phyloP scores from a whole-genome alignment of 768 basidiomycete genomes.

The Pleurotus pulmonarius region DNA sequence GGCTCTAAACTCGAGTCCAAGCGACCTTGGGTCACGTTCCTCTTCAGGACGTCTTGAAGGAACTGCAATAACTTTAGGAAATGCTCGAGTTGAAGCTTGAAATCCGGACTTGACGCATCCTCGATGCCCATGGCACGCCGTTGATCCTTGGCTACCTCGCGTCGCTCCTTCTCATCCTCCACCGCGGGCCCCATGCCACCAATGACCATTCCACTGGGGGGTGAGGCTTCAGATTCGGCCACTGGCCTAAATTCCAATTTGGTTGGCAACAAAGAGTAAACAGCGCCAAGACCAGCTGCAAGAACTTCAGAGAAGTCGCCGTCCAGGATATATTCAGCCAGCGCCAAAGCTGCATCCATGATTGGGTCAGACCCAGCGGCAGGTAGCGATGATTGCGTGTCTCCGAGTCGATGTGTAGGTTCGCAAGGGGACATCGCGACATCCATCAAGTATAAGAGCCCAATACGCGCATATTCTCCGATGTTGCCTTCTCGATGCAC shows the following conservation, averaged over 20 bases:
- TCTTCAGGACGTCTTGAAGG: conserved; percentile 80
- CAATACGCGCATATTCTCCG: conserved; percentile 90
- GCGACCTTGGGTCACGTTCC: conserved; percentile 49
- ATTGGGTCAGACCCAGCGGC: conserved; percentile 56
- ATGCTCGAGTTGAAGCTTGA: conserved; percentile 78
- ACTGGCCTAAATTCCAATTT: conserved; percentile 72
- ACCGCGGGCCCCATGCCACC: conserved; percentile 57
- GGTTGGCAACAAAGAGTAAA: conserved; percentile 86
- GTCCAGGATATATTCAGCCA: conserved; percentile 92
- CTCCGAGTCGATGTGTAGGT: conserved; percentile 37
- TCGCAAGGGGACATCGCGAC: conserved; percentile 87
- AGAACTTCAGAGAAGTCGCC: conserved; percentile 99
- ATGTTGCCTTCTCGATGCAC: conserved; percentile 92
- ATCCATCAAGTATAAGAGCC: conserved; percentile 91
- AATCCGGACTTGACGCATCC: conserved; percentile 69
- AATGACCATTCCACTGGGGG: conserved; percentile 63
- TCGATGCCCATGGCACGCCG: conserved; percentile 67
- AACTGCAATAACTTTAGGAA: conserved; percentile 91
- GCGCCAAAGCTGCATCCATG: conserved; percentile 78
- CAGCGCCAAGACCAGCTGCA: conserved; percentile 87
- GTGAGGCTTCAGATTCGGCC: conserved; percentile 29
- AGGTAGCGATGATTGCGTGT: conserved; percentile 25
- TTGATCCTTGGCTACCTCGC: conserved; percentile 45
- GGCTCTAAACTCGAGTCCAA: conserved; percentile 36
- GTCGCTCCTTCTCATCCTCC: conserved; percentile 51